A percentile compares a stretch with the other conserved stretches of the same genome.
These are phyloP conservation scores for Salix udensis DNA, from an alignment of 345 rosid genomes.

Conservation along the genomic window DNA sequence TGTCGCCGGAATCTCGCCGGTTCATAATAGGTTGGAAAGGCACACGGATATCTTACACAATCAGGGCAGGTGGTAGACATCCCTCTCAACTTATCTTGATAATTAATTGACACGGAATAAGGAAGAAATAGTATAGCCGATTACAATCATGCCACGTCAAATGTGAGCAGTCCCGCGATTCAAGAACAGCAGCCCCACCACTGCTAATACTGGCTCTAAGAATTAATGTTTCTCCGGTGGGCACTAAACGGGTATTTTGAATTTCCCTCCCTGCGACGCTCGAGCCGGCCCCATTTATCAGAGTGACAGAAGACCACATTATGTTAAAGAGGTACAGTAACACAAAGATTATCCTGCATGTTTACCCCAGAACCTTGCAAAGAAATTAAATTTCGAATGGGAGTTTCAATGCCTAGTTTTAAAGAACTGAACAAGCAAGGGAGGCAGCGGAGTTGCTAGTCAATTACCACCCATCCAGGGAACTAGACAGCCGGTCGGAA, in stretches of 20 bases:
- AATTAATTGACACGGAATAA: no score
- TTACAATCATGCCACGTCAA: no score
- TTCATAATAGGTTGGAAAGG: no score
- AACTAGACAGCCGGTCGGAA: background rate
- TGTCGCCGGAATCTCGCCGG: background rate
- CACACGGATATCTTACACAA: no score
- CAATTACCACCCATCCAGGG: background rate
- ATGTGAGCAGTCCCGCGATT: background rate
- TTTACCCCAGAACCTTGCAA: background rate
- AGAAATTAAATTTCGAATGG: background rate
- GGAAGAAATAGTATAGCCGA: no score
- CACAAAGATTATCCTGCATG: background rate
- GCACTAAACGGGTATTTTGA: background rate
- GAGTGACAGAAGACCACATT: conserved; percentile 16
- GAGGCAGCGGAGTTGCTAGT: background rate
- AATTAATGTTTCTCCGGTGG: background rate
- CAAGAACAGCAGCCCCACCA: background rate
- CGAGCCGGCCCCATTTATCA: conserved; percentile 17
- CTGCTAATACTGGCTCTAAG: background rate
- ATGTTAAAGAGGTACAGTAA: background rate
- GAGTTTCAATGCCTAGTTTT: background rate
- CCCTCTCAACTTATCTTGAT: no score
- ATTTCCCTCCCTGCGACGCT: background rate
- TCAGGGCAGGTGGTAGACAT: background rate
- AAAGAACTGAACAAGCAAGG: background rate